Base-by-base conservation (phyloP, 768 basidiomycete genomes). In the Rhizopogon rudus region DNA sequence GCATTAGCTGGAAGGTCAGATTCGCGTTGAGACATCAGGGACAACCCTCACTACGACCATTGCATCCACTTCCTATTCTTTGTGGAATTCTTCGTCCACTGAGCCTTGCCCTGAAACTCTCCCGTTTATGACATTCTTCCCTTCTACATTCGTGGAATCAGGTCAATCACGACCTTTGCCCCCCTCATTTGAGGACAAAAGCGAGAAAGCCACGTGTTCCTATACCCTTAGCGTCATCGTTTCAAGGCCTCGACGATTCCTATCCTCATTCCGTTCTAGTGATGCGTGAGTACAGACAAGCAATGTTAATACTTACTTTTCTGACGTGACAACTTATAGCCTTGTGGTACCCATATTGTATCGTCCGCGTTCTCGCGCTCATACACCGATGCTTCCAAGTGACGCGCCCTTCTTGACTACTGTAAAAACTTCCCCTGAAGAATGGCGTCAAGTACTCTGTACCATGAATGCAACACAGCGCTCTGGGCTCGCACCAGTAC, bases 351-450 rank as follows among this genome's bases (percentile, higher is more conserved):
- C 78, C 1, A 73, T 88, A 53, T 65, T 65, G 5, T 86, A 87
- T 57, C 59, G 57, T 41, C 86, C 84, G 7, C 78, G 78, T 44
- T 75, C 76, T 48, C 77, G 82, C n/a, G 77, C 87, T 0, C 72
- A 74, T 52, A 73, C 78, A 12, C 81, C 86, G 3, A 80, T 85
- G 40, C 63, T 81, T 12, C 66, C 74, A 1, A 61, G 56, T 3
- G 69, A 69, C 12, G 70, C 76, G 0, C 68, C 75, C 25, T 83
- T 88, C 63, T 75, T 84, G 57, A 77, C 79, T 0, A 77, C 79
- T 3, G 65, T 88, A 53, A 87, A 87, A 64, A 71, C 75, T 0
- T 72, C 77, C 3, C 86, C 87, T 7, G 86, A 86, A 62, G 87
- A 88, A 63, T 88, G 84, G 83, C 68, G 73, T 68, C 63, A 86